Evolutionary conservation across 495 filamentous ascomycete genomes (phyloP).

Genomic region (Copromyces sp.): DNA sequence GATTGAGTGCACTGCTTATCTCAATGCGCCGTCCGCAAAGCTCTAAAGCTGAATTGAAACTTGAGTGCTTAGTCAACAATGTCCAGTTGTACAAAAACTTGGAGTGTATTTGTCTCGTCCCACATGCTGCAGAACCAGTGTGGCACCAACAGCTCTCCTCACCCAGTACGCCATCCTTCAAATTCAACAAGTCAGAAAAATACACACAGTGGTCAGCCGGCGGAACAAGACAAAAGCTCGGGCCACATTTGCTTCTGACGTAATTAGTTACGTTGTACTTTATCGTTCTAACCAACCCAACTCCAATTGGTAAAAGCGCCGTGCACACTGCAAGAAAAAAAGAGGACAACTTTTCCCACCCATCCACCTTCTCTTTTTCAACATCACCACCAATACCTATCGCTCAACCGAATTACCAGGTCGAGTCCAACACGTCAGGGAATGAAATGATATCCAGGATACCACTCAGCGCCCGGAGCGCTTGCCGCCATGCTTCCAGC

Average conservation of each 20-base stretch:
- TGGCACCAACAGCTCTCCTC: not conserved
- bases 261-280: not conserved
- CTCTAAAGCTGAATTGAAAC: not conserved
- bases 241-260: not conserved
- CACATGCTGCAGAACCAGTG: not conserved
- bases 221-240: not conserved
- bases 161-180: not conserved
- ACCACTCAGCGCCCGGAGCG: not conserved
- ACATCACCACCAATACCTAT: not conserved
- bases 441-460: slow-evolving; percentile 8
- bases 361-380: not conserved
- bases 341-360: not conserved
- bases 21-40: slow-evolving; percentile 5
- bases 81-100: not conserved
- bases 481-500: not conserved
- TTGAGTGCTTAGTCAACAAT: not conserved
- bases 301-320: not conserved
- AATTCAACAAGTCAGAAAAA: not conserved
- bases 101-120: not conserved
- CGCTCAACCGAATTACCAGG: not conserved
- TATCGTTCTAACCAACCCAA: not conserved
- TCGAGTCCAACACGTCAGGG: not conserved
- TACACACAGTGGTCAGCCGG: not conserved
- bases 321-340: not conserved
- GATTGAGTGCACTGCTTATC: slow-evolving; percentile 57